Conservation (phyloP, 176 grass and related monocot species). For the Thalia dealbata region DNA sequence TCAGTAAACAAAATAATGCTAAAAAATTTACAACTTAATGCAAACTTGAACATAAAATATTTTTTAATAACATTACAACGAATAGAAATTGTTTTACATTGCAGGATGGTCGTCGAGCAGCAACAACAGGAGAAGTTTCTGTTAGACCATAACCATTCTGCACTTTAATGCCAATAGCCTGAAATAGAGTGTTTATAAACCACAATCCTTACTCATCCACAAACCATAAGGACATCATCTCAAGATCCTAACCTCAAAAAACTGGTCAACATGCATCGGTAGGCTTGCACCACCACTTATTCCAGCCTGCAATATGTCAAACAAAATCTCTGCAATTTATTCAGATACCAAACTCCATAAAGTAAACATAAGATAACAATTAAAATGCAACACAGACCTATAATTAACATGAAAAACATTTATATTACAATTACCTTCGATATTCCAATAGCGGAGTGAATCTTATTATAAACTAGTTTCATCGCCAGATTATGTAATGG, state of each 20-base stretch:
- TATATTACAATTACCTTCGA: constrained; percentile 47
- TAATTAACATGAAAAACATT: not conserved
- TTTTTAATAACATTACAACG: not conserved
- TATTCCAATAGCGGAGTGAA: constrained; percentile 74
- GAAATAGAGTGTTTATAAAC: constrained; percentile 30
- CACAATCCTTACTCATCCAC: not conserved
- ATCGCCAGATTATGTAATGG: constrained; percentile 88
- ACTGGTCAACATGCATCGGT: constrained; percentile 71
- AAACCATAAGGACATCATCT: not conserved
- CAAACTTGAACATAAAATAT: not conserved
- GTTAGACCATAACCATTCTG: constrained; percentile 95
- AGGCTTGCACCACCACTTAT: constrained; percentile 90
- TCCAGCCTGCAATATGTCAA: constrained; percentile 69
- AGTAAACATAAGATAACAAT: constrained; percentile 10
- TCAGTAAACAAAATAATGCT: constrained; percentile 4
- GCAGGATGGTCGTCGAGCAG: constrained; percentile 54
- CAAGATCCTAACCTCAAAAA: constrained; percentile 73
- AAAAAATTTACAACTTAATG: constrained; percentile 2
- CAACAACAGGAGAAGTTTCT: constrained; percentile 86
- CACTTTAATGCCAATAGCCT: constrained; percentile 85
- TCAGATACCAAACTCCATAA: constrained; percentile 18
- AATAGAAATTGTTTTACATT: constrained; percentile 48
- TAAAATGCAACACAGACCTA: constrained; percentile 10
- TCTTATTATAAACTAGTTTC: constrained; percentile 76
- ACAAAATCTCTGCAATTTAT: constrained; percentile 28